A percentile compares a stretch with the other conserved stretches of the same genome.
These are phyloP conservation scores for Chalciporus piperatus DNA, from an alignment of 768 basidiomycete genomes.

Conservation along the genomic window DNA sequence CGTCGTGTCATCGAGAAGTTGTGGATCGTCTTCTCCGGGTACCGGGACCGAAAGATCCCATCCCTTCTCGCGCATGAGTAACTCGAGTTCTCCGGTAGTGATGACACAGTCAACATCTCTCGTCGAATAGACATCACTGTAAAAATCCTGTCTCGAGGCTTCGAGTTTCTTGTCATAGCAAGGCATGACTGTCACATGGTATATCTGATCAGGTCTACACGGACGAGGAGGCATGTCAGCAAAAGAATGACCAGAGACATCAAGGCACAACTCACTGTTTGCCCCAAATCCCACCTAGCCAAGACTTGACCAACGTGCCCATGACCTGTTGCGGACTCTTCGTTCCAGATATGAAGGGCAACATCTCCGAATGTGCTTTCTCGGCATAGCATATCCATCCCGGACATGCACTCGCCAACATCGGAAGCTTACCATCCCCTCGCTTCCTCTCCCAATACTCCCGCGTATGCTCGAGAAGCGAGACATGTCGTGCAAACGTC, in stretches of 20 bases:
- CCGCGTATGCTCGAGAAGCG: constrained; percentile 72
- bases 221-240: neutral
- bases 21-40: constrained; percentile 42
- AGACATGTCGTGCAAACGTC: constrained; percentile 88
- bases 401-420: constrained; percentile 95
- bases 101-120: constrained; percentile 97
- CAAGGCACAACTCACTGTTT: constrained; percentile 52
- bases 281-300: constrained; percentile 68
- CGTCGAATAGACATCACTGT: constrained; percentile 74
- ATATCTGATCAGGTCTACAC: constrained; percentile 77
- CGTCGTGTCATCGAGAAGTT: constrained; percentile 8
- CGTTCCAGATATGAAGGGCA: constrained; percentile 83
- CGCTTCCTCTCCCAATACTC: constrained; percentile 76
- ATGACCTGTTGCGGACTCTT: constrained; percentile 95
- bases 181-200: constrained; percentile 98
- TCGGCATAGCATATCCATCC: constrained; percentile 99
- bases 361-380: constrained; percentile 91
- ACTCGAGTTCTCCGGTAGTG: constrained; percentile 91
- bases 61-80: constrained; percentile 76
- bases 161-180: constrained; percentile 99
- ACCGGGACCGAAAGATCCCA: constrained; percentile 71
- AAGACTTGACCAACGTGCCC: constrained; percentile 90
- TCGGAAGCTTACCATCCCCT: constrained; percentile 56
- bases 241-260: neutral
- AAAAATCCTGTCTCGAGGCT: constrained; percentile 93